Base-by-base conservation (phyloP, 1,284 basidiomycete genomes). In the Pulveroboletus sp. region DNA sequence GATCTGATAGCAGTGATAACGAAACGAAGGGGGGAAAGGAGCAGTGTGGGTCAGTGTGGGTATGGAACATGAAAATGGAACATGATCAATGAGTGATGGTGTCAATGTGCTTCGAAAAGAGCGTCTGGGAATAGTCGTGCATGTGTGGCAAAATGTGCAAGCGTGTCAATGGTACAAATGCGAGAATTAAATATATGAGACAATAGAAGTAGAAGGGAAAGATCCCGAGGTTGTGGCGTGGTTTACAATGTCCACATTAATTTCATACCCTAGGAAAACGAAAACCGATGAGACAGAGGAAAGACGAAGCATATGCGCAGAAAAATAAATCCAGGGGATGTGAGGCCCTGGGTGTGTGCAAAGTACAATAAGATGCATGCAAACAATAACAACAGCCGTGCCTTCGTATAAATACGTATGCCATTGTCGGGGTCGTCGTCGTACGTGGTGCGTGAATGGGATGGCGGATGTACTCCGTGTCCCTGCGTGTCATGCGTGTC, bases 171-270 rank as follows among this genome's bases (percentile, higher is more conserved):
- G 61, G 50, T 66, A 66, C 65, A 66, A 36, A 43, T 66, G 67
- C 57, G 58, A 39, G 49, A 65, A 66, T 64, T 70, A 66, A 68
- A 66, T 70, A 69, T 68, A 69, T 67, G 60, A 53, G 39, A 66
- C 67, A 66, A 14, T 24, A 39, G 50, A 53, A 44, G 4, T 10
- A 38, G 36, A 36, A 4, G 17, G 17, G 25, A 26, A 47, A 20
- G 40, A 17, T 38, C n/a, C 20, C 20, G 56, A 45, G 47, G 56
- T 43, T 29, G 28, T 15, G 40, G 49, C 36, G 52, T 42, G 43
- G 25, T 44, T 40, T 46, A 66, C 42, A 64, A 64, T 50, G 64
- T 70, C 62, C 61, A 43, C 31, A 24, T n/a, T 39, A 38, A 5
- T 33, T 43, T 57, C 52, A 36, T 61, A 54, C 50, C 43, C 36